These are phyloP conservation scores for Microstegium vimineum DNA, from an alignment of 176 grass and related monocot genomes.

Conservation along the genomic window DNA sequence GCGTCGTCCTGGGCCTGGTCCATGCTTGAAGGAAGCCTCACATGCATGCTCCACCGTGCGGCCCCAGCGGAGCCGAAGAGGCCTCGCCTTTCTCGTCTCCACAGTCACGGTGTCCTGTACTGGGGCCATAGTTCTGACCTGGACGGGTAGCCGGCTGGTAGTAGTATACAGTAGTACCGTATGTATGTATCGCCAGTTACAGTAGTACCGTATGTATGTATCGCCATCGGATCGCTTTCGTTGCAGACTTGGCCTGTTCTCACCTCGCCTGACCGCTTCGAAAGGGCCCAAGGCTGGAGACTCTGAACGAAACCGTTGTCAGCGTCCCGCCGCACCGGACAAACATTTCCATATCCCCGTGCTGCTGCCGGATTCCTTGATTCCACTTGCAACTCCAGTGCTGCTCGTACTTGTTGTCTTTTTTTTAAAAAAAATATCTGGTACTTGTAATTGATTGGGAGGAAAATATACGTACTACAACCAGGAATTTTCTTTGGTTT, in stretches of 20 bases:
- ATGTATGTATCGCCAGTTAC: background rate
- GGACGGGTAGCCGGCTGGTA: no score
- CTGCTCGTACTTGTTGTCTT: no score
- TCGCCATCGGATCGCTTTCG: background rate
- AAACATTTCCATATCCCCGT: background rate
- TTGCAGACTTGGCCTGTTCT: background rate
- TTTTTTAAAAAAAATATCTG: no score
- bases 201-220: background rate
- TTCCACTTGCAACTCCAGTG: no score
- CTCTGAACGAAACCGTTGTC: background rate
- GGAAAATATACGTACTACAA: no score
- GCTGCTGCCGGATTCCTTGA: background rate
- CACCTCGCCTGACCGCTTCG: background rate
- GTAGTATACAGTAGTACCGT: background rate
- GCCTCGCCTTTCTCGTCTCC: background rate
- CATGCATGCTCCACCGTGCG: background rate
- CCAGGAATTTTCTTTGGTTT: no score
- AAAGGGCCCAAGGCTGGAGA: background rate
- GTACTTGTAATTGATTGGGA: no score
- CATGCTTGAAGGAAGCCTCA: background rate
- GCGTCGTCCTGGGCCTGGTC: no score
- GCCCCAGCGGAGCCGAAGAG: no score
- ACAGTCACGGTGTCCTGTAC: no score
- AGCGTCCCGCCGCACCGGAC: background rate
- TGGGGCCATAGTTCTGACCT: no score